Evolutionary conservation across 148 eudicot genomes (phyloP).

Genomic region (Arctostaphylos glauca): DNA sequence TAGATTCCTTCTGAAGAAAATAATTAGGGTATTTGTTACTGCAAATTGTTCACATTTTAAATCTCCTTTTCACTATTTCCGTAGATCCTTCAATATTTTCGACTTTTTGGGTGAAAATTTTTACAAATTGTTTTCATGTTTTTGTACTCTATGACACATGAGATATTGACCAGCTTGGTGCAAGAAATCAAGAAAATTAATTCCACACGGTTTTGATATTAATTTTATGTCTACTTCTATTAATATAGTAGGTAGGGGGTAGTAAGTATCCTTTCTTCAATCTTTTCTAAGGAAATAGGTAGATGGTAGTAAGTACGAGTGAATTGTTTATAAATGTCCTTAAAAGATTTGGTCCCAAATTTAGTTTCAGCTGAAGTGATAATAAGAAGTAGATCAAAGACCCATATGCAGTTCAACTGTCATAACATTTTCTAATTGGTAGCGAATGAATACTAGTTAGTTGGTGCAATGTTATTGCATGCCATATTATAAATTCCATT

Average conservation of each 20-base stretch:
- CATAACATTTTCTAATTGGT: background rate
- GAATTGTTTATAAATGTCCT: background rate
- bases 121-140: background rate
- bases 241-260: background rate
- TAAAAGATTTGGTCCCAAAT: too few relatives aligned
- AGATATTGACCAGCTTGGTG: background rate
- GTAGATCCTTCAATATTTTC: too few relatives aligned
- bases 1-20: too few relatives aligned
- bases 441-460: background rate
- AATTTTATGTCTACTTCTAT: background rate
- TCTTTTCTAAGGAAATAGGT: background rate
- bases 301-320: background rate
- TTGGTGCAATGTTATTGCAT: background rate
- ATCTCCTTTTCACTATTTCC: too few relatives aligned
- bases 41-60: too few relatives aligned
- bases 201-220: background rate
- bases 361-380: background rate
- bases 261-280: background rate
- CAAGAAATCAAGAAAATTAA: background rate
- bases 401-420: background rate
- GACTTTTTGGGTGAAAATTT: too few relatives aligned
- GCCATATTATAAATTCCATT: background rate
- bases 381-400: background rate
- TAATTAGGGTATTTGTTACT: too few relatives aligned
- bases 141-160: background rate